Evolutionary conservation across 2,329 filamentous ascomycete genomes (phyloP).

Genomic region (Trichoderma arundinaceum): DNA sequence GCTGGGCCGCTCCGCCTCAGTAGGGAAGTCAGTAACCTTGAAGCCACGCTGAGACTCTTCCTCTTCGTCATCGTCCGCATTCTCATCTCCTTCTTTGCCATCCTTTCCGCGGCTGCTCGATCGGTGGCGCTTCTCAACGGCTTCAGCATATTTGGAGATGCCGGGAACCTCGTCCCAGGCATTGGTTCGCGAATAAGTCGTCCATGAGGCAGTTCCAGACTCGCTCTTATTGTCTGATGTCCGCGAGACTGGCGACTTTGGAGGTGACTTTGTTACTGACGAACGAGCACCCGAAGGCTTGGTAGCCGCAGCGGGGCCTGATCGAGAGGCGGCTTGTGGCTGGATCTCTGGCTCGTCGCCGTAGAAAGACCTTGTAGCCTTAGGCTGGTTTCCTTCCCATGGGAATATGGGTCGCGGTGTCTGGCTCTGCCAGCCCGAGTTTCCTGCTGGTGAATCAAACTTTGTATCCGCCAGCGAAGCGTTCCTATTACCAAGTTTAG

Average conservation of each 20-base stretch:
- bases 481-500: conserved; percentile 54
- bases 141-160: conserved; percentile 85
- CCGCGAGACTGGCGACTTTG: conserved; percentile 39
- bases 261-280: conserved; percentile 38
- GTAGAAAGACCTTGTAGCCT: conserved; percentile 67
- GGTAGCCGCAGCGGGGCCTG: conserved; percentile 6
- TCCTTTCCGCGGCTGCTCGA: conserved; percentile 40
- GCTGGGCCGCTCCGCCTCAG: conserved; percentile 79
- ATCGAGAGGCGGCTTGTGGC: conserved; percentile 7
- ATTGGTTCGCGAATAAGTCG: conserved; percentile 75
- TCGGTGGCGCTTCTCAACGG: conserved; percentile 67
- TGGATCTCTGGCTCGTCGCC: conserved; percentile 19
- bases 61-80: conserved; percentile 17
- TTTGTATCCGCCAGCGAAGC: conserved; percentile 69
- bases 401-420: conserved; percentile 86
- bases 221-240: conserved; percentile 42
- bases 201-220: conserved; percentile 66
- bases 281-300: conserved; percentile 23
- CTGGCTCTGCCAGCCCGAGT: conserved; percentile 82
- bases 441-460: conserved; percentile 84
- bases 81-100: not conserved
- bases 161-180: conserved; percentile 92
- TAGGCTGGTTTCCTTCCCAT: conserved; percentile 77
- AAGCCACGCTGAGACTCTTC: conserved; percentile 51
- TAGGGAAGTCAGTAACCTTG: conserved; percentile 86